Evolutionary conservation across 495 filamentous ascomycete species (phyloP).

Genomic region (Penicillium pulvis): DNA sequence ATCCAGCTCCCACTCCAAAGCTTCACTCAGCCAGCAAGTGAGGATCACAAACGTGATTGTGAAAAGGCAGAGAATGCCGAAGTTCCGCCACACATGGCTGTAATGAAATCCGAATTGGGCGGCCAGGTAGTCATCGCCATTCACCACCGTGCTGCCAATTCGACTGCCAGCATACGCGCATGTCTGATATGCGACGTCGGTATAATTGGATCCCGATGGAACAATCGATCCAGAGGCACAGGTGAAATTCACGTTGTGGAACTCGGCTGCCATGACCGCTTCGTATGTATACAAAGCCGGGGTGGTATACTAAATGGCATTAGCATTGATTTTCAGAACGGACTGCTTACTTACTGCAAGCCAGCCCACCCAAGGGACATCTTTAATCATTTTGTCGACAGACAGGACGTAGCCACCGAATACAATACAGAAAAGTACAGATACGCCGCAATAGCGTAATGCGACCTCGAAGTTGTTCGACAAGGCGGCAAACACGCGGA

Average conservation of each 20-base stretch:
- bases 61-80: slow-evolving; percentile 66
- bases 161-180: slow-evolving; percentile 58
- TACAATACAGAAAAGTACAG: slow-evolving; percentile 37
- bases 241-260: slow-evolving; percentile 43
- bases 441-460: slow-evolving; percentile 38
- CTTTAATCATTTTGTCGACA: slow-evolving; percentile 37
- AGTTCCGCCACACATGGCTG: slow-evolving; percentile 64
- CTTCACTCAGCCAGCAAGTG: slow-evolving; percentile 61
- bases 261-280: slow-evolving; percentile 59
- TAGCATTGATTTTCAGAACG: not conserved
- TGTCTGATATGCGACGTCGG: slow-evolving; percentile 53
- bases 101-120: slow-evolving; percentile 56
- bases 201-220: slow-evolving; percentile 59
- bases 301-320: slow-evolving; percentile 50
- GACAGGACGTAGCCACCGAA: slow-evolving; percentile 43
- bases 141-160: slow-evolving; percentile 50
- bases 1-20: slow-evolving; percentile 59
- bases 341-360: slow-evolving; percentile 28
- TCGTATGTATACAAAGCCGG: slow-evolving; percentile 73
- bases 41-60: slow-evolving; percentile 54
- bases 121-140: slow-evolving; percentile 54
- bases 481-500: slow-evolving; percentile 45
- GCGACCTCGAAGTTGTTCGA: slow-evolving; percentile 44
- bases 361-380: slow-evolving; percentile 45
- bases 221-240: slow-evolving; percentile 56